Base-by-base conservation (phyloP, 148 eudicot genomes). In the Chenopodium berlandieri region DNA sequence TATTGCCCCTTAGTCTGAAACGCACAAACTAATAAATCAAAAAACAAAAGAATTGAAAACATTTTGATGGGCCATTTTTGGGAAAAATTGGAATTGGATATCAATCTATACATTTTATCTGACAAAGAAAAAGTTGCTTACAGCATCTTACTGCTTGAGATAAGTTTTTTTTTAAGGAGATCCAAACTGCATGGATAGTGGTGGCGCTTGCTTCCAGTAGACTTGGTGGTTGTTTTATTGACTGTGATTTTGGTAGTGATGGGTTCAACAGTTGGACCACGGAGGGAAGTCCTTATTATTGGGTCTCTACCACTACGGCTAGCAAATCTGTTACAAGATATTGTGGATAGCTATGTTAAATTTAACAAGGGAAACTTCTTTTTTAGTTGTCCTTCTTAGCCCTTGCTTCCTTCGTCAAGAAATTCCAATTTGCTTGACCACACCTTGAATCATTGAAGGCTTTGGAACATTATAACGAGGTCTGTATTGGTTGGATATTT, bases 151-250 rank as follows among this genome's bases (percentile, higher is more conserved):
- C 16, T 17, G 48, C 40, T 19, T 30, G 56, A 76, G 66, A 73
- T 48, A 83, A 44, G 73, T 30, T 31, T 83, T 83, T 71, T 50
- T 72, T 63, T 47, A 54, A 34, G 73, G 70, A 71, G 77, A 75
- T 83, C 81, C 73, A 83, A 73, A 69, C 22, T 63, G 46, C 65
- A 31, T 58, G 44, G 54, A 63, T 40, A 65, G 47, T 72, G 74
- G 79, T 83, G 88, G 80, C 83, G 76, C 81, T 77, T 78, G 60
- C 78, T 85, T 79, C 54, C 70, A 73, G 75, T 75, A 68, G 68
- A 46, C 75, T 84, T 58, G 30, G 64, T 13, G 78, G 46, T 71
- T 66, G 71, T 47, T 76, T 67, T 81, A 62, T 64, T 54, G 66
- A 27, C 66, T 62, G 60, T 44, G 75, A 77, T 22, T 81, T 56